Conservation (phyloP, 1,284 basidiomycete genomes). For the Megacollybia platyphylla region DNA sequence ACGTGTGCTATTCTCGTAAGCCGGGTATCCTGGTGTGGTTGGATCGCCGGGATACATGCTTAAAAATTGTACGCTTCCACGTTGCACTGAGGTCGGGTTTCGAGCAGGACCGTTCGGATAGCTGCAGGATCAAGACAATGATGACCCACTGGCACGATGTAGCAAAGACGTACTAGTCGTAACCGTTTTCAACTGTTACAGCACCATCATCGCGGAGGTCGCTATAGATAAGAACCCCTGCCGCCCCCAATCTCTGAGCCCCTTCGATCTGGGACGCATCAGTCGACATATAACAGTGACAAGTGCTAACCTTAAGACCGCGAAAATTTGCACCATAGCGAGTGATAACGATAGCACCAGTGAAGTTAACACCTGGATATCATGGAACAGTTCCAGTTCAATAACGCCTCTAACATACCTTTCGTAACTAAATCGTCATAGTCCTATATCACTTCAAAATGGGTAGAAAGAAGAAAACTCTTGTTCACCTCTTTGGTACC, state of each 20-base stretch:
- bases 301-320: slow-evolving; percentile 45
- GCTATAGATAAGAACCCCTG: slow-evolving; percentile 55
- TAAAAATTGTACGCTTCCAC: slow-evolving; percentile 70
- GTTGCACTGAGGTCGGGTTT: slow-evolving; percentile 60
- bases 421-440: slow-evolving; percentile 35
- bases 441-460: slow-evolving; percentile 20
- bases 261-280: slow-evolving; percentile 36
- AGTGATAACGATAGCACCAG: slow-evolving; percentile 58
- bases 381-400: neutral
- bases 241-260: slow-evolving; percentile 64
- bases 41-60: slow-evolving; percentile 65
- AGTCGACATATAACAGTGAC: neutral
- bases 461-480: neutral
- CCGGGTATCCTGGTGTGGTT: slow-evolving; percentile 65
- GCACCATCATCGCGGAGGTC: slow-evolving; percentile 72
- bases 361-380: slow-evolving; percentile 46
- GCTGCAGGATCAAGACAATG: slow-evolving; percentile 5
- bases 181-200: slow-evolving; percentile 59
- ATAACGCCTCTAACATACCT: neutral
- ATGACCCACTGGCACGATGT: neutral
- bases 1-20: slow-evolving; percentile 68
- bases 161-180: slow-evolving; percentile 19
- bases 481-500: slow-evolving; percentile 39
- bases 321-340: slow-evolving; percentile 68
- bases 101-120: slow-evolving; percentile 75